Evolutionary conservation across 192 early-diverging fungal species (phyloP), one percentile per base, ranked within the genome.

Genomic region (Linnemannia elongata): DNA sequence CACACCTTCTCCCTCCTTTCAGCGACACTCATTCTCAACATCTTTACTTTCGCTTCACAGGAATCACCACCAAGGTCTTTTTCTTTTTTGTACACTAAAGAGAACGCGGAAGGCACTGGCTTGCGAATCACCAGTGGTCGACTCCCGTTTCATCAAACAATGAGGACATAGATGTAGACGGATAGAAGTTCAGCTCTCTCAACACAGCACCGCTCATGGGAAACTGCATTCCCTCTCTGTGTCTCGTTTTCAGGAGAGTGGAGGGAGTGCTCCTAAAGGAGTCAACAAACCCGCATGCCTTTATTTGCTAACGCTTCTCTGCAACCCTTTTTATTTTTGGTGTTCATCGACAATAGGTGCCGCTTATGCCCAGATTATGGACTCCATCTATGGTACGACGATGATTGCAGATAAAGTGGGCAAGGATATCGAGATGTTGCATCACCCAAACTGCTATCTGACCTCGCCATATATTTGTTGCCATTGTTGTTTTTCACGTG

Each of bases 311-410:
- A 60, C 57, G 8, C 57, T n/a, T 9, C 55, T 10, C 55, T 63
- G n/a, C 60, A 63, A 63, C 60, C 60, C 60, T 33, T 69, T 69
- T 44, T 42, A 24, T 55, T 27, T 35, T 47, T 79, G 22, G 55
- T 49, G 30, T 74, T 74, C 22, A 30, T 74, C 60, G 49, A 52
- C 42, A 17, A 41, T 81, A 95, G 94, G 94, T 55, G 92, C 94
- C 45, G 93, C 90, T 20, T 93, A 94, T 73, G 92, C 90, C 82
- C 94, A 95, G 85, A 93, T 95, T 74, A 88, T 94, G 80, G 94
- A 95, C 72, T 94, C 94, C 41, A 91, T 95, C 88, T 93, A 89
- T 69, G 94, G 94, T 95, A 92, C 35, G 73, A 9, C 30, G 17
- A 38, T 71, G 24, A 7, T n/a, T 71, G 2, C 13, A 66, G 60